These are phyloP conservation scores for Penicillium sclerotigenum DNA, from an alignment of 2,329 filamentous ascomycete species.

Conservation along the genomic window DNA sequence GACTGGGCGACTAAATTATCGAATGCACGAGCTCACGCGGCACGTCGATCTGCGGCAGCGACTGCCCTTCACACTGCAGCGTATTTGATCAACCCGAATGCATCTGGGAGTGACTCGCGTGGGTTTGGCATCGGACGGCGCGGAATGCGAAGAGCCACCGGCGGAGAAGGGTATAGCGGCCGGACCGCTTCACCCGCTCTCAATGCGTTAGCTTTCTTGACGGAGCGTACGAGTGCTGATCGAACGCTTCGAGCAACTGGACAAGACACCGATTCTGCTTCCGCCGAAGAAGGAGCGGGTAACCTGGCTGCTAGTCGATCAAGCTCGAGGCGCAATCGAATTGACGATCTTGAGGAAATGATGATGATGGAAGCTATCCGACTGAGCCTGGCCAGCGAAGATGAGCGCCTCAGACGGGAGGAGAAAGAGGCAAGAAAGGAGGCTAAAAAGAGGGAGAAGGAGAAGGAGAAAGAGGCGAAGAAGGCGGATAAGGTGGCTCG, in stretches of 20 bases:
- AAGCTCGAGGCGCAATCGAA: conserved; percentile 59
- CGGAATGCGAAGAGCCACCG: conserved; percentile 41
- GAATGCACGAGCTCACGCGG: conserved; percentile 77
- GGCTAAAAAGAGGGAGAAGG: conserved; percentile 79
- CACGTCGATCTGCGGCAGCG: conserved; percentile 83
- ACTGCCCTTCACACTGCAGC: conserved; percentile 93
- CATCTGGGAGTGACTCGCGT: conserved; percentile 43
- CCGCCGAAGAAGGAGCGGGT: conserved; percentile 33
- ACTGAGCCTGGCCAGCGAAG: conserved; percentile 84
- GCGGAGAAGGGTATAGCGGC: conserved; percentile 33
- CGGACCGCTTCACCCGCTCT: conserved; percentile 41
- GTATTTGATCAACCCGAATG: conserved; percentile 71
- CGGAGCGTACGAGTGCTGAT: conserved; percentile 42
- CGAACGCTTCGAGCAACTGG: conserved; percentile 27
- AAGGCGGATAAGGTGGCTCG: conserved; percentile 68
- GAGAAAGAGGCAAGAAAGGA: conserved; percentile 79
- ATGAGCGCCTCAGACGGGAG: conserved; percentile 82
- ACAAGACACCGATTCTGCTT: conserved; percentile 38
- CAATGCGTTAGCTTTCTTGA: conserved; percentile 47
- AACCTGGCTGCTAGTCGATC: conserved; percentile 44
- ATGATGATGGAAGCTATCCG: conserved; percentile 98
- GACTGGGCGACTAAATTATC: conserved; percentile 92
- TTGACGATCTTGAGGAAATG: conserved; percentile 91
- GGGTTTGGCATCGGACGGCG: conserved; percentile 58
- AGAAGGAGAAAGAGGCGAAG: conserved; percentile 76